phyloP scores from a whole-genome alignment of 2,329 filamentous ascomycete genomes.

The Xylaria sp. region DNA sequence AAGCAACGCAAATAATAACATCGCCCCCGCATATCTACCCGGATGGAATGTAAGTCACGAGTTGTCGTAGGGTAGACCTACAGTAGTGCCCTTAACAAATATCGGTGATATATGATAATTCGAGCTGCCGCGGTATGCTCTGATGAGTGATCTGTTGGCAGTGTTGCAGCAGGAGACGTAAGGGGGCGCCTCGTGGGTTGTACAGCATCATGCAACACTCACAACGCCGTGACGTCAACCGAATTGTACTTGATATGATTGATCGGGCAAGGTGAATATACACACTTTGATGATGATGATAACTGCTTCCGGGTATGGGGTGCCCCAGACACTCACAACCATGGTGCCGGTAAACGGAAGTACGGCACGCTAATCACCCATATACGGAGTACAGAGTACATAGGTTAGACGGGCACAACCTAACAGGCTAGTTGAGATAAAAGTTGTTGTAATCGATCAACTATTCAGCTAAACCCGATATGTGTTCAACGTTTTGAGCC shows the following conservation, averaged over 20 bases:
- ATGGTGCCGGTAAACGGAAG: constrained; percentile 20
- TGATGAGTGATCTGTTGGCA: not conserved
- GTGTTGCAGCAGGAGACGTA: not conserved
- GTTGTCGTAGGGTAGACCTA: constrained; percentile 17
- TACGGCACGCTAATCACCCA: constrained; percentile 2
- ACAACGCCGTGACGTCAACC: not conserved
- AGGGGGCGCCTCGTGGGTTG: constrained; percentile 9
- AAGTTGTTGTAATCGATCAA: not conserved
- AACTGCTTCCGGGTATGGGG: constrained; percentile 6
- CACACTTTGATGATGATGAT: not conserved
- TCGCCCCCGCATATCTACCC: not conserved
- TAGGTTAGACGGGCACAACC: too few relatives aligned
- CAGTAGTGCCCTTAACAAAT: not conserved
- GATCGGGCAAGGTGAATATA: not conserved
- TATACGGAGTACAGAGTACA: too few relatives aligned
- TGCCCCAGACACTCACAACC: constrained; percentile 18
- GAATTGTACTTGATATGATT: not conserved
- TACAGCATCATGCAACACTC: constrained; percentile 27
- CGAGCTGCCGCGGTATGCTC: constrained; percentile 20
- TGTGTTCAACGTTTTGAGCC: not conserved
- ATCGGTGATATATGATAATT: constrained; percentile 14
- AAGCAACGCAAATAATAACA: not conserved
- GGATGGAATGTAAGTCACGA: constrained; percentile 1
- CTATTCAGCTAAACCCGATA: not conserved
- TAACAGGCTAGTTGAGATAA: too few relatives aligned